These are phyloP conservation scores for Tetracladium marchalianum DNA, from an alignment of 495 filamentous ascomycete genomes.

Conservation along the genomic window DNA sequence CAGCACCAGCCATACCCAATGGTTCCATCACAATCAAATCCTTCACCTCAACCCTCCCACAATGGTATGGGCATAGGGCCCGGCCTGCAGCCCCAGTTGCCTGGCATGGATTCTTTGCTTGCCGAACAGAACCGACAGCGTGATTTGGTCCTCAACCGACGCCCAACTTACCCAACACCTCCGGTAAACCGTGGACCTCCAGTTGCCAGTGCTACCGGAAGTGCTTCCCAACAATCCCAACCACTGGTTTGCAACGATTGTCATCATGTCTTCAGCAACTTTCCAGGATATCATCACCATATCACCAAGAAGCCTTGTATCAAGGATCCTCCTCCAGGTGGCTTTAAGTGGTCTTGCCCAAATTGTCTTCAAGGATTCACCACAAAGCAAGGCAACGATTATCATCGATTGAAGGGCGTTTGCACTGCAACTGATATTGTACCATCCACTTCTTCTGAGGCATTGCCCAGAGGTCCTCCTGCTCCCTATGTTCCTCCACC, in stretches of 20 bases:
- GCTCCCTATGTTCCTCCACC: not conserved
- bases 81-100: not conserved
- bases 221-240: no score
- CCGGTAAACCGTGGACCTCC: no score
- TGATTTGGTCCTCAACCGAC: no score
- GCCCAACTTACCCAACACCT: no score
- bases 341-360: slow-evolving; percentile 1
- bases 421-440: not conserved
- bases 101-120: not conserved
- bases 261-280: not conserved
- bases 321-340: not conserved
- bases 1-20: not conserved
- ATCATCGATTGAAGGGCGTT: slow-evolving; percentile 7
- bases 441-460: not conserved
- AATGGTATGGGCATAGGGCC: no score
- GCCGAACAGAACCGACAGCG: no score
- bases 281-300: slow-evolving; percentile 8
- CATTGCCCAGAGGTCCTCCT: not conserved
- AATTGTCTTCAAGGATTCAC: slow-evolving; percentile 14
- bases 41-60: not conserved
- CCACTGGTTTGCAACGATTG: slow-evolving; percentile 1
- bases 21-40: not conserved
- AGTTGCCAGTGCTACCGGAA: no score
- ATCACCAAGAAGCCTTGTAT: slow-evolving; percentile 8
- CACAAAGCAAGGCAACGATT: slow-evolving; percentile 10